Evolutionary conservation across 352 stramenopile genomes (phyloP).

Genomic region (Nothophytophthora sp.): DNA sequence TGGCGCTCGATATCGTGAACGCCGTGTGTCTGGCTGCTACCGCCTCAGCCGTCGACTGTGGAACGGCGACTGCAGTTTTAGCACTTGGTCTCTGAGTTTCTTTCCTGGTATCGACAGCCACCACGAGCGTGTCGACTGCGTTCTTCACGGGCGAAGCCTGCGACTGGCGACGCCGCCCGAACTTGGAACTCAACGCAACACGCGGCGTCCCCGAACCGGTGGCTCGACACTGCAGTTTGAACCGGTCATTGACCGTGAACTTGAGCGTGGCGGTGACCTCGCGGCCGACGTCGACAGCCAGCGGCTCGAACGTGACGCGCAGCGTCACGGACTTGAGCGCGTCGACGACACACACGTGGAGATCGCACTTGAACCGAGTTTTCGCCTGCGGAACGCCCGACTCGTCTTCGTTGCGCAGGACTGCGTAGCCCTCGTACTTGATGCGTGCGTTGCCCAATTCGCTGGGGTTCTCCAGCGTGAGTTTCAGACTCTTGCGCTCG

Average conservation of each 20-base stretch:
- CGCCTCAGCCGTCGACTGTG: no score
- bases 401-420: constrained; percentile 20
- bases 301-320: constrained; percentile 66
- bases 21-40: constrained; percentile 3
- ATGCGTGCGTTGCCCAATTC: constrained; percentile 58
- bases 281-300: constrained; percentile 35
- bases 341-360: constrained; percentile 72
- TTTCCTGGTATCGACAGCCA: no score
- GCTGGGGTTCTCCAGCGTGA: constrained; percentile 64
- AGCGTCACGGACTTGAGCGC: constrained; percentile 53
- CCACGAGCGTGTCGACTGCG: constrained; percentile 2
- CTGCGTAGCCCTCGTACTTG: constrained; percentile 67
- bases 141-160: background rate
- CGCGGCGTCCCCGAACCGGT: constrained; percentile 27
- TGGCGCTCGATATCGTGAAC: constrained; percentile 7
- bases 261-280: constrained; percentile 45
- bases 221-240: constrained; percentile 52
- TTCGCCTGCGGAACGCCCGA: constrained; percentile 15
- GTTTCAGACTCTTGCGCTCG: constrained; percentile 41
- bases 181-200: constrained; percentile 22
- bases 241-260: constrained; percentile 69
- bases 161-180: constrained; percentile 14
- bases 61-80: no score
- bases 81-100: no score
- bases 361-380: constrained; percentile 65